phyloP scores from a whole-genome alignment of 2,329 filamentous ascomycete genomes.

The Exophiala xenobiotica region DNA sequence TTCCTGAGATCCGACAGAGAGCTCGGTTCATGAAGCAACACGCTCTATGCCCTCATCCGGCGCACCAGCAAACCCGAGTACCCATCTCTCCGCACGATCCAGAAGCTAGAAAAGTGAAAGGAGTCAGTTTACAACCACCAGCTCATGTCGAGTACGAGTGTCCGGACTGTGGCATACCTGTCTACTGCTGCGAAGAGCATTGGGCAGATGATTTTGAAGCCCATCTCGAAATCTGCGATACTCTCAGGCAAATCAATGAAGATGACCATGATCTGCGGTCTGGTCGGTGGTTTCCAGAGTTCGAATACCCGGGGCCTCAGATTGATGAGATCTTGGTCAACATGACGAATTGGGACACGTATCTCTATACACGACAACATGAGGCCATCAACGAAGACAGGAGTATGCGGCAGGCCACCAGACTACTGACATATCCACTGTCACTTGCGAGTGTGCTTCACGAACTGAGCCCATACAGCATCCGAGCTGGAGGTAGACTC shows the following conservation, averaged over 20 bases:
- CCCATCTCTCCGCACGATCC: conserved; percentile 64
- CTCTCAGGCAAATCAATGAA: conserved; percentile 89
- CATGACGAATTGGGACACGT: conserved; percentile 98
- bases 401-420: conserved; percentile 87
- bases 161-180: conserved; percentile 89
- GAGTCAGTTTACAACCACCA: conserved; percentile 53
- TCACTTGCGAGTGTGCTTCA: conserved; percentile 90
- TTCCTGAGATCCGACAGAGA: conserved; percentile 80
- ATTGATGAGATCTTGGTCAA: conserved; percentile 92
- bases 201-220: conserved; percentile 95
- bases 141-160: conserved; percentile 91
- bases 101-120: conserved; percentile 58
- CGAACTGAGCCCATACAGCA: conserved; percentile 87
- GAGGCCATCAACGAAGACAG: conserved; percentile 87
- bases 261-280: conserved; percentile 94
- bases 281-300: conserved; percentile 89
- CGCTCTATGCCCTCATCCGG: conserved; percentile 88
- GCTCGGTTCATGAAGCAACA: conserved; percentile 91
- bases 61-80: conserved; percentile 73
- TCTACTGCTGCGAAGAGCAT: conserved; percentile 91
- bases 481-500: conserved; percentile 71
- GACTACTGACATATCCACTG: conserved; percentile 87
- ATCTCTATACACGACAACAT: conserved; percentile 89
- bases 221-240: conserved; percentile 90
- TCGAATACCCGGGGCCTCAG: conserved; percentile 83